Evolutionary conservation across 192 early-diverging fungal species (phyloP).

Genomic region (Coemansia pectinata): DNA sequence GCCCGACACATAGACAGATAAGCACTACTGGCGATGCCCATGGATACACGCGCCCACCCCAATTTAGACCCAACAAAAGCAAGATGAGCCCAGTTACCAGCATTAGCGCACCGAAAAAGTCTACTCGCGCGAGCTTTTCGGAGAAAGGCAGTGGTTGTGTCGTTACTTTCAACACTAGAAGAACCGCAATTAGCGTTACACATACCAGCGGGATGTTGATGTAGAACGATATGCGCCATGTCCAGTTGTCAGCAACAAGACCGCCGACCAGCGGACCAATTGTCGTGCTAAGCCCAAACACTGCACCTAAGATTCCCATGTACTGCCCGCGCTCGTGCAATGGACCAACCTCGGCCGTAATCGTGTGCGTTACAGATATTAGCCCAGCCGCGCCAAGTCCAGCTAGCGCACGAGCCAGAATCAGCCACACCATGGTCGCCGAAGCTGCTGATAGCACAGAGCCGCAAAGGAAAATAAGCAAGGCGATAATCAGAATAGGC

Average conservation of each 20-base stretch:
- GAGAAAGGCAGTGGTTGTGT: constrained; percentile 35
- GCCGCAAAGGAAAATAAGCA: constrained; percentile 59
- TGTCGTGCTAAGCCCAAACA: constrained; percentile 72
- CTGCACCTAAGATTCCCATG: constrained; percentile 69
- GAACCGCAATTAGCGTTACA: constrained; percentile 53
- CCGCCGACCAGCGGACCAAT: constrained; percentile 82
- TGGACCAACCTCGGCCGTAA: constrained; percentile 63
- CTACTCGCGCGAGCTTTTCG: constrained; percentile 52
- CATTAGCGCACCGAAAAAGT: constrained; percentile 63
- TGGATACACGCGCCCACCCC: constrained; percentile 68
- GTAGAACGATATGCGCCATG: constrained; percentile 79
- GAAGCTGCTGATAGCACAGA: constrained; percentile 60
- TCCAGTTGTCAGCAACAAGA: constrained; percentile 65
- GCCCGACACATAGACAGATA: constrained; percentile 60
- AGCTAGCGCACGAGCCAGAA: constrained; percentile 51
- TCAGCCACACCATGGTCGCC: constrained; percentile 54
- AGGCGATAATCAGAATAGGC: constrained; percentile 37
- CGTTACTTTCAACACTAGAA: constrained; percentile 59
- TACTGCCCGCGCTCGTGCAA: constrained; percentile 69
- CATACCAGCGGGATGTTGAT: constrained; percentile 80
- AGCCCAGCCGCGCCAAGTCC: constrained; percentile 63
- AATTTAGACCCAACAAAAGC: constrained; percentile 71
- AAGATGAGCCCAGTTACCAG: constrained; percentile 62
- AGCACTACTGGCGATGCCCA: constrained; percentile 66
- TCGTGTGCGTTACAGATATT: constrained; percentile 60